Evolutionary conservation across 805 yeast genomes (phyloP).

Genomic region (Metschnikowia lunata): DNA sequence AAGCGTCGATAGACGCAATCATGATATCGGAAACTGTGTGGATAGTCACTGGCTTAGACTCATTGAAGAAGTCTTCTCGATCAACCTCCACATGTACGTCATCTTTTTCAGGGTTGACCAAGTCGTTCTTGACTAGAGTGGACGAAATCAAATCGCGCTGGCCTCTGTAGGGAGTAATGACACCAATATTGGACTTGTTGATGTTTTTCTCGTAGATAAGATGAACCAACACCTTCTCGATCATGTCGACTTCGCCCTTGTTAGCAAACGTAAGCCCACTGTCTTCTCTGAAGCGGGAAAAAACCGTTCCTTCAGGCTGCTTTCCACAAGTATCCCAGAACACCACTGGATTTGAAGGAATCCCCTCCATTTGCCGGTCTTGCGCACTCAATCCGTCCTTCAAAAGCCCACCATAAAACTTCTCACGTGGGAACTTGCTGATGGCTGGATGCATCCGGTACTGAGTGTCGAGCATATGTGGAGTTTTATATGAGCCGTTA

Average conservation of each 20-base stretch:
- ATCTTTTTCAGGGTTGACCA: conserved; percentile 52
- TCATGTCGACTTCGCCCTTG: conserved; percentile 45
- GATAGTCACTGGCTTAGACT: conserved; percentile 44
- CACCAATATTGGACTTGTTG: conserved; percentile 48
- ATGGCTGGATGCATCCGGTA: conserved; percentile 66
- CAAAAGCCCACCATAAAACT: conserved; percentile 47
- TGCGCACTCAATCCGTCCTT: conserved; percentile 56
- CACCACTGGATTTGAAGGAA: conserved; percentile 48
- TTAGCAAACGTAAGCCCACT: conserved; percentile 59
- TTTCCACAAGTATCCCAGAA: conserved; percentile 58
- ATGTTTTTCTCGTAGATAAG: conserved; percentile 54
- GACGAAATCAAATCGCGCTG: conserved; percentile 62
- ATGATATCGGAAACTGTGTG: conserved; percentile 44
- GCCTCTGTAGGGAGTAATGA: conserved; percentile 71
- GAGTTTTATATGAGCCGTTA: conserved; percentile 56
- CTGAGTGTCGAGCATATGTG: conserved; percentile 67
- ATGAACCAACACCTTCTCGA: conserved; percentile 45
- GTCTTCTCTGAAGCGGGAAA: conserved; percentile 44
- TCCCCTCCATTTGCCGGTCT: conserved; percentile 44
- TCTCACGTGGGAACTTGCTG: conserved; percentile 53
- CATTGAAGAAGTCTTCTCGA: conserved; percentile 52
- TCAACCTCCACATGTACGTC: conserved; percentile 52
- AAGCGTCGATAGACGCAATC: conserved; percentile 49
- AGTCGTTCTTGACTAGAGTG: conserved; percentile 42
- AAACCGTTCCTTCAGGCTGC: conserved; percentile 45